These are phyloP conservation scores for Colletotrichum filicis DNA, from an alignment of 2,329 filamentous ascomycete genomes.

Conservation along the genomic window DNA sequence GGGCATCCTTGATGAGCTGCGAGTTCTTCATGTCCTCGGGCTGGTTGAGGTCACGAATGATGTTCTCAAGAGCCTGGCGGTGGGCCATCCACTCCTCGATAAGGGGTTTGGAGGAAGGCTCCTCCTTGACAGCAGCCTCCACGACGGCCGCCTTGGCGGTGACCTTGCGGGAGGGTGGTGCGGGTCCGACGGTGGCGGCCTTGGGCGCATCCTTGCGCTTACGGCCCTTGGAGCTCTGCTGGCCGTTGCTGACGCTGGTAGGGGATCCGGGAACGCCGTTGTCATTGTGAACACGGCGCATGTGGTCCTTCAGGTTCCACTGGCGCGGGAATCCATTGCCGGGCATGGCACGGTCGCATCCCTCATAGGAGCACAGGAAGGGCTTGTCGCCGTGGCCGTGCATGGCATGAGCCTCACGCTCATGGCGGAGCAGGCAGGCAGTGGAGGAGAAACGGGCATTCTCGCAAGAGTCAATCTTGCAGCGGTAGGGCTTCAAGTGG, in stretches of 20 bases:
- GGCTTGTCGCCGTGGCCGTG: constrained; percentile 95
- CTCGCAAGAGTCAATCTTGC: constrained; percentile 86
- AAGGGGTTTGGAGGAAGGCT: constrained; percentile 52
- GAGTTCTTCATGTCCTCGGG: constrained; percentile 64
- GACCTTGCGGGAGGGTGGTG: constrained; percentile 59
- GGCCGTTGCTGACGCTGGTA: constrained; percentile 39
- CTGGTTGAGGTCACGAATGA: constrained; percentile 61
- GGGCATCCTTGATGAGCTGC: constrained; percentile 63
- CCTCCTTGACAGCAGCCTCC: constrained; percentile 46
- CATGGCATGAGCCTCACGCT: constrained; percentile 95
- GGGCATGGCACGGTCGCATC: constrained; percentile 83
- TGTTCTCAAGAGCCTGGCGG: constrained; percentile 70
- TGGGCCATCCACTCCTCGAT: constrained; percentile 70
- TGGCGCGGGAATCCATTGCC: constrained; percentile 93
- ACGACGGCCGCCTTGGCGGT: constrained; percentile 53
- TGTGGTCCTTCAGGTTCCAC: constrained; percentile 97
- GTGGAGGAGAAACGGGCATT: constrained; percentile 94
- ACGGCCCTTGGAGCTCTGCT: constrained; percentile 59
- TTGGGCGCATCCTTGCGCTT: constrained; percentile 68
- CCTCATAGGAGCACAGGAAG: constrained; percentile 87
- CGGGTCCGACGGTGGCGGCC: constrained; percentile 38
- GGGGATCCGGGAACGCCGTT: constrained; percentile 58
- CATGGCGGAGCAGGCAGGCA: constrained; percentile 92
- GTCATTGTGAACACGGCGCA: constrained; percentile 90
- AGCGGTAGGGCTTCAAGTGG: constrained; percentile 95